Evolutionary conservation across 768 basidiomycete species (phyloP), one percentile per base, ranked within the genome.

Genomic region (Psilocybe cyanescens): DNA sequence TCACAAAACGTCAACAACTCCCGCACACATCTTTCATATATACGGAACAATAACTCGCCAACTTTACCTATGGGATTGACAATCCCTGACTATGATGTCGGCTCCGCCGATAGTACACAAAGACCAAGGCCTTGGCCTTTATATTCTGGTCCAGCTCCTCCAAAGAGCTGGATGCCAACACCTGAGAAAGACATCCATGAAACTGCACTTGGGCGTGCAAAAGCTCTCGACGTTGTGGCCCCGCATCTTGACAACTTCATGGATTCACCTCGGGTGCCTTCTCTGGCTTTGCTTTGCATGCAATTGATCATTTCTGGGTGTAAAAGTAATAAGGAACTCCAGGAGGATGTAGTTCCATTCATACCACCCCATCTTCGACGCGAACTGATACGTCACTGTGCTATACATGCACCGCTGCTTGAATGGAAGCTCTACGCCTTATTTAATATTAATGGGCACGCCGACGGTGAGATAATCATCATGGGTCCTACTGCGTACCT

Each of bases 391-490:
- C 83, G 88, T 3, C 80, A 86, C 63, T 75, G 82, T 5, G 85
- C 89, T 28, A 72, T 90, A 11, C 79, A 86, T 57, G 70, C 74
- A 1, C 91, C 91, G 1, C 73, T 92, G 17, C 74, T 80, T 4
- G 77, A 71, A 55, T 68, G 74, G 19, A 81, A 83, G 58, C 76
- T 92, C 17, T 79, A 79, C 55, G 76, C 81, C 7, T 68, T 91
- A 4, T 81, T 82, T 57, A 78, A 77, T 35, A 75, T 78, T 0
- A 73, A 83, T 4, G 79, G 83, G 1, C 85, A 89, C 67, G 79
- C 81, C 3, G 83, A 84, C 55, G 86, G 88, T 0, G 91, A 92
- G 61, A 74, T 91, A 9, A 70, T 92, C 39, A 70, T 93, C 24
- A 79, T 90, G 29, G 88, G 87, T 12, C 87, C 86, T 0, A 69